Evolutionary conservation across 2,329 filamentous ascomycete species (phyloP).

Genomic region (Ophiostoma quercus): DNA sequence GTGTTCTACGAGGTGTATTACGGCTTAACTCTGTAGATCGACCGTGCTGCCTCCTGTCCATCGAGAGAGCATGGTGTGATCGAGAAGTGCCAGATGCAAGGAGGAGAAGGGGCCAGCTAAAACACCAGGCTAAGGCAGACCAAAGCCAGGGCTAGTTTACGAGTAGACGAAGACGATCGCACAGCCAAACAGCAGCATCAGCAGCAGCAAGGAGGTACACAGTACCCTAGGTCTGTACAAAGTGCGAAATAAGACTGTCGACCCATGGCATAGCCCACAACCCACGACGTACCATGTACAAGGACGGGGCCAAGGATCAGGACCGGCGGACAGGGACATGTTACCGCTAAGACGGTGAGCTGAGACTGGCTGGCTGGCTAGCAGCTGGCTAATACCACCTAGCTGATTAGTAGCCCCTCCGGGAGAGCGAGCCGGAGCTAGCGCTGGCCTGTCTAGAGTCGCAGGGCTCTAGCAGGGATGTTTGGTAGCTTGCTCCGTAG

Average conservation of each 20-base stretch:
- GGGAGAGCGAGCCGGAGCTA: conserved; percentile 8
- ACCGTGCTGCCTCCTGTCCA: background rate
- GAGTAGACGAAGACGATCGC: background rate
- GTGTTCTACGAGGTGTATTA: too few species aligned
- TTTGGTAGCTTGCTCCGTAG: background rate
- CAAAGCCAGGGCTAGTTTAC: background rate
- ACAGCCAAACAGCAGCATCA: background rate
- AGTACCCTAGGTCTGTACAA: too few species aligned
- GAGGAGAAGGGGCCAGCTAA: background rate
- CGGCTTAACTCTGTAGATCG: background rate
- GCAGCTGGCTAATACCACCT: background rate
- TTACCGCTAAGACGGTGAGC: background rate
- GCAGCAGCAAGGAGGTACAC: background rate
- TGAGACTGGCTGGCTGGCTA: background rate
- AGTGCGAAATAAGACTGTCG: too few species aligned
- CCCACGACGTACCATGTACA: background rate
- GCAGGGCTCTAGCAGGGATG: background rate
- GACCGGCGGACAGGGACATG: background rate
- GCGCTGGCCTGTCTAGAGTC: background rate
- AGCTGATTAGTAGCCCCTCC: background rate
- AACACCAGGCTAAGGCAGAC: background rate
- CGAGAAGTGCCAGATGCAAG: background rate
- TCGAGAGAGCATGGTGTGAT: background rate
- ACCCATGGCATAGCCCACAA: too few species aligned
- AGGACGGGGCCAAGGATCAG: background rate